phyloP scores from a whole-genome alignment of 176 grass and related monocot species.

The Aegilops sharonensis region DNA sequence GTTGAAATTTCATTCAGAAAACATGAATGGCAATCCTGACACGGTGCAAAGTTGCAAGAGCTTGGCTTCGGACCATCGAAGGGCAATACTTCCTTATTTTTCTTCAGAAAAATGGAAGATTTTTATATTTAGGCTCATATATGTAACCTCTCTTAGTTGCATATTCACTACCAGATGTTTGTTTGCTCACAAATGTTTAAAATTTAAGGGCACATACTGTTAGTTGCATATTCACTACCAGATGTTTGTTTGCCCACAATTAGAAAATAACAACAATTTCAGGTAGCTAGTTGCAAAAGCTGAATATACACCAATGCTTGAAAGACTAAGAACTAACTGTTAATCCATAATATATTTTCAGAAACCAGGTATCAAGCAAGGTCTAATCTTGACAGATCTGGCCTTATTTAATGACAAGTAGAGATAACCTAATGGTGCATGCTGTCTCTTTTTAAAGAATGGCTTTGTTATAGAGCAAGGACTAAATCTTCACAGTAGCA shows the following conservation, averaged over 20 bases:
- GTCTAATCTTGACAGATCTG: neutral
- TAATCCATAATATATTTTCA: neutral
- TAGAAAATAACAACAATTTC: neutral
- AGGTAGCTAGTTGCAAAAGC: neutral
- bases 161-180: neutral
- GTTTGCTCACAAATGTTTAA: neutral
- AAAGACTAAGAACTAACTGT: constrained; percentile 12
- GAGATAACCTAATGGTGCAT: neutral
- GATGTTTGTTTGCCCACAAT: neutral
- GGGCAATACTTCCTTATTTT: neutral
- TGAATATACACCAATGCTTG: constrained; percentile 1
- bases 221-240: constrained; percentile 13
- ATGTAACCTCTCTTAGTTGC: neutral
- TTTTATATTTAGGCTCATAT: neutral
- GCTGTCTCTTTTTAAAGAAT: neutral
- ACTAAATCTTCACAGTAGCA: too few relatives aligned
- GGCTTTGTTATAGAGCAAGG: neutral
- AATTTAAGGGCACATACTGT: neutral
- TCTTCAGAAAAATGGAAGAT: too few relatives aligned
- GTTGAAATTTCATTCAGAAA: constrained; percentile 39
- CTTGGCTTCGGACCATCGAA: neutral
- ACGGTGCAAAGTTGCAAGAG: neutral
- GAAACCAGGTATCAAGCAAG: too few relatives aligned
- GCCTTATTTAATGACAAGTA: neutral
- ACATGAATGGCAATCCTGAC: neutral